These are phyloP conservation scores for Ceratocystis papillata DNA, from an alignment of 2,329 filamentous ascomycete genomes.

Conservation along the genomic window DNA sequence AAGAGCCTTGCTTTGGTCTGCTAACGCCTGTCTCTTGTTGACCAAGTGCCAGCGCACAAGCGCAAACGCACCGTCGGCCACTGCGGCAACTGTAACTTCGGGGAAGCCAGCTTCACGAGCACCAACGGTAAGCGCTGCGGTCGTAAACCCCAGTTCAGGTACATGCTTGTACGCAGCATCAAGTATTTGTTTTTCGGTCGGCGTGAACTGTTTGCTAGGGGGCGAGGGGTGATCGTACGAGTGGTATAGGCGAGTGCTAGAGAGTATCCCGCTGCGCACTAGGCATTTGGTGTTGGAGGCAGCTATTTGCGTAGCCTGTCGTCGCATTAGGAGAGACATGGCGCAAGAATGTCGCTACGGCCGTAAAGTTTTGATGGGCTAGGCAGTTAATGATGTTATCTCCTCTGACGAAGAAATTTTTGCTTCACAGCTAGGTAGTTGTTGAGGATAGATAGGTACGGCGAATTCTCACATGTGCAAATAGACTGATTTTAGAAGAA, in stretches of 20 bases:
- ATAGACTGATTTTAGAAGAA: too few relatives aligned
- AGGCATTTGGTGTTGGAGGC: not conserved
- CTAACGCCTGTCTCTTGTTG: slow-evolving; percentile 53
- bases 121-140: slow-evolving; percentile 60
- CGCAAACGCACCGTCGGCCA: slow-evolving; percentile 69
- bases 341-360: too few relatives aligned
- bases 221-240: slow-evolving; percentile 56
- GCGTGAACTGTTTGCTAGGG: slow-evolving; percentile 49
- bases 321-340: slow-evolving; percentile 11
- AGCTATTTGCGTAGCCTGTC: slow-evolving; percentile 11
- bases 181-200: slow-evolving; percentile 65
- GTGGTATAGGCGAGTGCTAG: slow-evolving; percentile 48
- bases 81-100: slow-evolving; percentile 72
- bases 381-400: not conserved
- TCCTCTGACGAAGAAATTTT: too few relatives aligned
- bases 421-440: too few relatives aligned
- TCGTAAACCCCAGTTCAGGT: slow-evolving; percentile 71
- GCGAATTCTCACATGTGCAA: too few relatives aligned
- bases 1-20: slow-evolving; percentile 33
- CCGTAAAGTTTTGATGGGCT: too few relatives aligned
- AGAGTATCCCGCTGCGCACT: not conserved
- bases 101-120: slow-evolving; percentile 76
- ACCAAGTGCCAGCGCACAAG: slow-evolving; percentile 70
- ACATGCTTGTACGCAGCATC: slow-evolving; percentile 69
- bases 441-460: too few relatives aligned